These are phyloP conservation scores for Tricholoma furcatifolium DNA, from an alignment of 768 basidiomycete genomes.

Conservation along the genomic window DNA sequence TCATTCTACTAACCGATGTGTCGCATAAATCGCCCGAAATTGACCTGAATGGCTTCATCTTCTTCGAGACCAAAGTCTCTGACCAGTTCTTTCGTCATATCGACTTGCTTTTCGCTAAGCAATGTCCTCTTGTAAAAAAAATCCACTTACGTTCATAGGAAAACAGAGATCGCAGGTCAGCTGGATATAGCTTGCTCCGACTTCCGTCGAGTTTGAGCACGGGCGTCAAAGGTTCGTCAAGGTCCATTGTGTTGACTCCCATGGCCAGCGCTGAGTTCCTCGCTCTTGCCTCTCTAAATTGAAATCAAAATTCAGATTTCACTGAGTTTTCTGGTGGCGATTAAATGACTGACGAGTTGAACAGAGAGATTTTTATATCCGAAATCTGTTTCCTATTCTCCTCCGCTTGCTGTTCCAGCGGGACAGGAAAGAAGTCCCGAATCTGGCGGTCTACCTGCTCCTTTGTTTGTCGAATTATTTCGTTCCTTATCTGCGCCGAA, in stretches of 20 bases:
- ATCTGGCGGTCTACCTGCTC: constrained; percentile 50
- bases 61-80: constrained; percentile 48
- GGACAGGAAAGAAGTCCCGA: constrained; percentile 43
- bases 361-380: constrained; percentile 42
- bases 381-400: constrained; percentile 43
- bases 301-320: background rate
- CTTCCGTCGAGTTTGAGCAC: constrained; percentile 51
- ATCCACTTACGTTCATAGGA: constrained; percentile 50
- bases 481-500: constrained; percentile 35
- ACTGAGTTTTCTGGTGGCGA: background rate
- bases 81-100: constrained; percentile 39
- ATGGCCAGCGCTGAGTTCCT: constrained; percentile 46
- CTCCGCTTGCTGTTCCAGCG: constrained; percentile 41
- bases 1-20: constrained; percentile 42
- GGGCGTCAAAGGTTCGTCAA: constrained; percentile 43
- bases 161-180: constrained; percentile 48
- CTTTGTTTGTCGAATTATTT: constrained; percentile 42
- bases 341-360: constrained; percentile 49
- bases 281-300: constrained; percentile 45
- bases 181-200: constrained; percentile 46
- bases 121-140: background rate
- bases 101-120: constrained; percentile 29
- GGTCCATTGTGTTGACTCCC: constrained; percentile 25
- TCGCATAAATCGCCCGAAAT: constrained; percentile 54
- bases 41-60: constrained; percentile 38